phyloP scores from a whole-genome alignment of 345 rosid species.

The Geranium rotundifolium region DNA sequence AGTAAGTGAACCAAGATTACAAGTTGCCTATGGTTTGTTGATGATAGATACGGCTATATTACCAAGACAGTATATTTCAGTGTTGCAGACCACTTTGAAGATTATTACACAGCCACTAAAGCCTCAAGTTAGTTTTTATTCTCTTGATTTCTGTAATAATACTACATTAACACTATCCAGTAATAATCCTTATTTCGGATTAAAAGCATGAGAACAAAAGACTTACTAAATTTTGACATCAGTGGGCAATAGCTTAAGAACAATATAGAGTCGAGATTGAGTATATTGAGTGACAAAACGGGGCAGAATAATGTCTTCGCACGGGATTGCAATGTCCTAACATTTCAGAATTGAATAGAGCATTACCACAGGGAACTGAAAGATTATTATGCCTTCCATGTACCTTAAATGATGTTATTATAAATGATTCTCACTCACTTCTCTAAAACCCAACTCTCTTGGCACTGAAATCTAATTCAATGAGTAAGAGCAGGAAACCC shows the following conservation, averaged over 20 bases:
- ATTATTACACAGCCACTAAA: background rate
- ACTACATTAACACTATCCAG: background rate
- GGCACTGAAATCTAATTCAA: background rate
- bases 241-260: too few species aligned
- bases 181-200: too few species aligned
- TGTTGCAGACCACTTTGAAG: background rate
- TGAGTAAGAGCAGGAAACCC: background rate
- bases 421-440: too few species aligned
- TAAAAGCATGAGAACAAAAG: background rate
- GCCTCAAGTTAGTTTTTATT: background rate
- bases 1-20: background rate
- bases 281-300: background rate
- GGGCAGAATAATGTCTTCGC: background rate
- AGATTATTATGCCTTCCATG: background rate
- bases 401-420: too few species aligned
- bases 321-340: background rate
- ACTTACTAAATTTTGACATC: too few species aligned
- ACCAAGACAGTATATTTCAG: background rate
- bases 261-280: background rate
- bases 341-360: background rate
- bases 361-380: background rate
- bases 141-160: background rate
- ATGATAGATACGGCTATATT: background rate
- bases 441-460: background rate
- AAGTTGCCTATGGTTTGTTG: background rate